phyloP scores from a whole-genome alignment of 345 rosid species.

The Euphorbia pulcherrima region DNA sequence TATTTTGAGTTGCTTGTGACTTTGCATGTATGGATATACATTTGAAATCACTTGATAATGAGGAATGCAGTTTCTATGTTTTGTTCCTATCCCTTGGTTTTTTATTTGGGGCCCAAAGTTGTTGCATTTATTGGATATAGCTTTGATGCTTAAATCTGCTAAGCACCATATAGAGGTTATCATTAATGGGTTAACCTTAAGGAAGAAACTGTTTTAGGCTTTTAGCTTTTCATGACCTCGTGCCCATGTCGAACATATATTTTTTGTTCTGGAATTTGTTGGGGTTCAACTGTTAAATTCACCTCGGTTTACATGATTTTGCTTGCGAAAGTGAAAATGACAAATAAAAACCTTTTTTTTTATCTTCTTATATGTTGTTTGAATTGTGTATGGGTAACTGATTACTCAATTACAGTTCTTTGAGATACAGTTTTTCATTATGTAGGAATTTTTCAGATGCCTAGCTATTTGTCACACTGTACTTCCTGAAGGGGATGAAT shows the following conservation, averaged over 20 bases:
- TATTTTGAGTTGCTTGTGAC: slow-evolving; percentile 1
- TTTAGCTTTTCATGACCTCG: not conserved
- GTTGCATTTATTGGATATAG: not conserved
- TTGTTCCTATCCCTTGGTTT: not conserved
- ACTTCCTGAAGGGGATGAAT: slow-evolving; percentile 95
- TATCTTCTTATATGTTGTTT: not conserved
- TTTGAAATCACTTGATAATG: not conserved
- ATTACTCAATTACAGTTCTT: slow-evolving; percentile 5
- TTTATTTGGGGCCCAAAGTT: not conserved
- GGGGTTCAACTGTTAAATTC: not conserved
- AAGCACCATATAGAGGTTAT: not conserved
- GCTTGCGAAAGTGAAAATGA: not conserved
- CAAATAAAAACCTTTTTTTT: not conserved
- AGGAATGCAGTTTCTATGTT: not conserved
- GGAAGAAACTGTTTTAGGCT: not conserved
- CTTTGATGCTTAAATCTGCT: slow-evolving; percentile 9
- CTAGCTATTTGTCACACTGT: slow-evolving; percentile 99
- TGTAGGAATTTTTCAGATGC: slow-evolving; percentile 96
- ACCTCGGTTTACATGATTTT: not conserved
- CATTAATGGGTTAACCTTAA: not conserved
- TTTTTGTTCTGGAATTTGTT: not conserved
- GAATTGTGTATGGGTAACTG: not conserved
- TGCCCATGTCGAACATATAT: not conserved
- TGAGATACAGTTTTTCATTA: slow-evolving; percentile 16
- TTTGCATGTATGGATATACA: not conserved